These are phyloP conservation scores for Cutaneotrichosporon curvatum DNA, from an alignment of 1,284 basidiomycete species.

Conservation along the genomic window DNA sequence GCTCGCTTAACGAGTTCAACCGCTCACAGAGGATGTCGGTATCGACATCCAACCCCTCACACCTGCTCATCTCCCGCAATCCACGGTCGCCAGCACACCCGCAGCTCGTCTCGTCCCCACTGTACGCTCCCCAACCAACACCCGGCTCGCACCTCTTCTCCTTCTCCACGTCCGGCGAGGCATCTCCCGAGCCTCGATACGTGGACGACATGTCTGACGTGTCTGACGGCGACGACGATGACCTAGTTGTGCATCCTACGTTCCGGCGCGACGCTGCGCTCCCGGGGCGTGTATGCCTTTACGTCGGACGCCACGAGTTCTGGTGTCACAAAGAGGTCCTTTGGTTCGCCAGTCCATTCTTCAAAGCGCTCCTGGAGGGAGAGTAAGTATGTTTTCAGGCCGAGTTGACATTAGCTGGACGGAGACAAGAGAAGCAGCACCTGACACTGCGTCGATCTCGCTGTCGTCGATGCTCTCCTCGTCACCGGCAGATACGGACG, in stretches of 20 bases:
- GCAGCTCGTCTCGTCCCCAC: conserved; percentile 31
- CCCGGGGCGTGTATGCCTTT: conserved; percentile 36
- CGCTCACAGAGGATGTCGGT: no score
- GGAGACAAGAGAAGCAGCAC: conserved; percentile 21
- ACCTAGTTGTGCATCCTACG: conserved; percentile 33
- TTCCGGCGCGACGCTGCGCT: conserved; percentile 27
- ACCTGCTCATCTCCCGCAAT: conserved; percentile 41
- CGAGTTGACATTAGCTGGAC: conserved; percentile 30
- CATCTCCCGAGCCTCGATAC: no score
- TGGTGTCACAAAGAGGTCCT: conserved; percentile 45
- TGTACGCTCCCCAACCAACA: conserved; percentile 13
- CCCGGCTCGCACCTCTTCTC: conserved; percentile 15
- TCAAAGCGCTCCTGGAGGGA: conserved; percentile 36
- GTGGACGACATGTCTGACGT: no score
- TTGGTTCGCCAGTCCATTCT: conserved; percentile 44
- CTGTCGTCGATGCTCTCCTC: background rate
- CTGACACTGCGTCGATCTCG: background rate
- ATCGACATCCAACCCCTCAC: conserved; percentile 34
- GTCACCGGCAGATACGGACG: conserved; percentile 9
- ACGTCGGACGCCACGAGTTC: conserved; percentile 37
- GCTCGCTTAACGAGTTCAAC: no score
- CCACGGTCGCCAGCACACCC: conserved; percentile 40
- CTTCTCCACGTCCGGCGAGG: background rate
- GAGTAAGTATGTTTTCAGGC: conserved; percentile 21
- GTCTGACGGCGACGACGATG: conserved; percentile 22